phyloP scores from a whole-genome alignment of 257 asterid species.

The Oldenlandia corymbosa region DNA sequence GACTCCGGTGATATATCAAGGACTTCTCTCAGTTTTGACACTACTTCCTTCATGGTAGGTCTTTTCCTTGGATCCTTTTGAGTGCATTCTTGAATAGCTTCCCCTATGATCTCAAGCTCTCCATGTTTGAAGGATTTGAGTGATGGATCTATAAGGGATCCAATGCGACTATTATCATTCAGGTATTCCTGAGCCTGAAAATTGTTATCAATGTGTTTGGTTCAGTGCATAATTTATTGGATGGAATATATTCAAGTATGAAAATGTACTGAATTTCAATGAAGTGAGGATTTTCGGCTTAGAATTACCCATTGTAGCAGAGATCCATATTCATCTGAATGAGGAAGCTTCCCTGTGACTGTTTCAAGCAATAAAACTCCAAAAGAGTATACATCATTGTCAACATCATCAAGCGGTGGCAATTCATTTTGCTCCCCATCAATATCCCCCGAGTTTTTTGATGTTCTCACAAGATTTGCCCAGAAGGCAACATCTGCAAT shows the following conservation, averaged over 20 bases:
- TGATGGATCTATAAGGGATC: constrained; percentile 55
- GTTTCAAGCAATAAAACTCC: constrained; percentile 73
- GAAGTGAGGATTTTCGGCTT: not conserved
- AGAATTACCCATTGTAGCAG: constrained; percentile 56
- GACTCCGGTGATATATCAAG: constrained; percentile 63
- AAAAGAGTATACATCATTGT: constrained; percentile 58
- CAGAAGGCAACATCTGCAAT: constrained; percentile 57
- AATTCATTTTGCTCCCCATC: constrained; percentile 44
- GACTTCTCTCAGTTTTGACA: constrained; percentile 39
- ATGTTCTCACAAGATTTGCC: constrained; percentile 50
- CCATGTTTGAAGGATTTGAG: constrained; percentile 54
- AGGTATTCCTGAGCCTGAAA: constrained; percentile 53
- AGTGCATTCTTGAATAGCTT: constrained; percentile 57
- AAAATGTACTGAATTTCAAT: not conserved
- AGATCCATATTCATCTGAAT: constrained; percentile 53
- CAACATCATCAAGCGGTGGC: constrained; percentile 49
- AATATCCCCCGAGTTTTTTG: constrained; percentile 35
- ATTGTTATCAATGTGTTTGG: not conserved
- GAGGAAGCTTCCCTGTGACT: constrained; percentile 59
- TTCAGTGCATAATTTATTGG: not conserved
- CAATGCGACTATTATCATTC: constrained; percentile 37
- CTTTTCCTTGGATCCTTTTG: constrained; percentile 46
- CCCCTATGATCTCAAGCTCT: constrained; percentile 57
- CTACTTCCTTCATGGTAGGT: constrained; percentile 54
- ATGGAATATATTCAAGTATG: too few species aligned